phyloP scores from a whole-genome alignment of 2,329 filamentous ascomycete species.

The Xylaria sp. region DNA sequence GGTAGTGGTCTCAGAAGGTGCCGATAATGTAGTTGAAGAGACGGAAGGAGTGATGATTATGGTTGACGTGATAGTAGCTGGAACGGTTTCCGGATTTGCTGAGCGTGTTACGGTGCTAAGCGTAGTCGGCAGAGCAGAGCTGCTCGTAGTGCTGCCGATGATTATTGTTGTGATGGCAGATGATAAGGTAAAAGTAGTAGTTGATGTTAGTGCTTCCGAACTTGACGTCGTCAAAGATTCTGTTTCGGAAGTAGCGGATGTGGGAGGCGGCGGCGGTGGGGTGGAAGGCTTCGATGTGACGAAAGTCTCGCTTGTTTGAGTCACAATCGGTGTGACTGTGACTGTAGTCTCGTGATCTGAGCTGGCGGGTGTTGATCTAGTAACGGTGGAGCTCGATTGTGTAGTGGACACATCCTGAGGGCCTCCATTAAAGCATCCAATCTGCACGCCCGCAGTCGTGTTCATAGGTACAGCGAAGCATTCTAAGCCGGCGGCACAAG shows the following conservation, averaged over 20 bases:
- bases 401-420: conserved; percentile 20
- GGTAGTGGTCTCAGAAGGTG: neutral
- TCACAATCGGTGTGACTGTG: conserved; percentile 37
- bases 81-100: conserved; percentile 12
- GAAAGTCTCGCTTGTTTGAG: conserved; percentile 29
- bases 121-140: conserved; percentile 15
- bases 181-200: neutral
- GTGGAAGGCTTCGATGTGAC: conserved; percentile 2
- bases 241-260: neutral
- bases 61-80: conserved; percentile 15
- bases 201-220: neutral
- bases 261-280: too few relatives aligned
- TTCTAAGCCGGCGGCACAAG: conserved; percentile 44
- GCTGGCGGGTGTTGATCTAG: conserved; percentile 10
- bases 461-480: conserved; percentile 63
- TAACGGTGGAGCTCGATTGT: conserved; percentile 15
- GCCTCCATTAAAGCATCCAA: conserved; percentile 53
- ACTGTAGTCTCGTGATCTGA: conserved; percentile 25
- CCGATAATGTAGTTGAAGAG: neutral
- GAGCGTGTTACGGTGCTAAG: conserved; percentile 22
- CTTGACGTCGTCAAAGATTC: neutral
- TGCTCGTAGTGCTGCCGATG: neutral
- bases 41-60: neutral
- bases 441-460: conserved; percentile 51
- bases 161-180: conserved; percentile 1